phyloP scores from a whole-genome alignment of 192 early-diverging fungal genomes.

The Chytriomyces hyalinus region DNA sequence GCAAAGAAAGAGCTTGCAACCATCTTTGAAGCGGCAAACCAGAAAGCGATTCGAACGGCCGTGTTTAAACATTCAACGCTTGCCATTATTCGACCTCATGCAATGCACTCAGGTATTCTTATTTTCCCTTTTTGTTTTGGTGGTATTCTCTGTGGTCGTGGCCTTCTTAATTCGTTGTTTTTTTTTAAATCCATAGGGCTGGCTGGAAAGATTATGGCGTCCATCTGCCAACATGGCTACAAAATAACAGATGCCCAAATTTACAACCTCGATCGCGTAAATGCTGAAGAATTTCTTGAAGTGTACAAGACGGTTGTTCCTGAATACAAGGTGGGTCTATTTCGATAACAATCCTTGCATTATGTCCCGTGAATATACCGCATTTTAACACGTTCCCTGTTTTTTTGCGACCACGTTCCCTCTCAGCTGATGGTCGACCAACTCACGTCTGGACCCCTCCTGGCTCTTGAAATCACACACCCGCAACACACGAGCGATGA shows the following conservation, averaged over 20 bases:
- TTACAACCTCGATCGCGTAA: conserved; percentile 52
- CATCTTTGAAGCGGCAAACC: conserved; percentile 28
- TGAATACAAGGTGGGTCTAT: conserved; percentile 53
- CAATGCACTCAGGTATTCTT: conserved; percentile 49
- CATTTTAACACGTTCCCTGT: not conserved
- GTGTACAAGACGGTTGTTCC: conserved; percentile 66
- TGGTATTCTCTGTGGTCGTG: not conserved
- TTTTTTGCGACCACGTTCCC: not conserved
- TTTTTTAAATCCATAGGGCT: conserved; percentile 32
- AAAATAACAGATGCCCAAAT: conserved; percentile 55
- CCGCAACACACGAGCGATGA: conserved; percentile 9
- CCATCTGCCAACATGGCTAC: conserved; percentile 48
- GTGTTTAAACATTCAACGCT: conserved; percentile 54
- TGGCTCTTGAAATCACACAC: conserved; percentile 52
- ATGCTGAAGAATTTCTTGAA: conserved; percentile 67
- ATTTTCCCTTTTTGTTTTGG: conserved; percentile 3
- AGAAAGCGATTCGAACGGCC: conserved; percentile 40
- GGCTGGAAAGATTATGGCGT: conserved; percentile 48
- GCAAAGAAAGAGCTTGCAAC: conserved; percentile 26
- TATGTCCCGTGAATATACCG: not conserved
- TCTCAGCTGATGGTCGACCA: conserved; percentile 54
- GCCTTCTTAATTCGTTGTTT: not conserved
- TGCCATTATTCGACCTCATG: conserved; percentile 61
- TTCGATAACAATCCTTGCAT: not conserved
- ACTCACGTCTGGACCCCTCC: conserved; percentile 56